Base-by-base conservation (phyloP, 2,329 filamentous ascomycete species). In the Myrmaecium sp. region DNA sequence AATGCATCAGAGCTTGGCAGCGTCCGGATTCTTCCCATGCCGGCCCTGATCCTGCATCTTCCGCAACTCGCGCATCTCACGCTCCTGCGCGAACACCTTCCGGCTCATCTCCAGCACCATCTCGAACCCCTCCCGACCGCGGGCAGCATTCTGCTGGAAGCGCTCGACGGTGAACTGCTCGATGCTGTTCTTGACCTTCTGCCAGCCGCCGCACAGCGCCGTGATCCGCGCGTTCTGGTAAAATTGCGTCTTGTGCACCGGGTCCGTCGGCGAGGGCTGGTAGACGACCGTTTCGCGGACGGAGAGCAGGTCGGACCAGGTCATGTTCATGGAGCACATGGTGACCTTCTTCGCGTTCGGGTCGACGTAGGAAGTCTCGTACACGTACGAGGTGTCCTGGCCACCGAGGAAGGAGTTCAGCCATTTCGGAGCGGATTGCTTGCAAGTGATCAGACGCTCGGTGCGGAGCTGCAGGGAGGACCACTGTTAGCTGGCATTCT, bases 281-380 rank as follows among this genome's bases (percentile, higher is more conserved):
- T 95, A 95, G 30, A 78, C 62, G 36, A 94, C 84, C 11, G 86
- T 94, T 60, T 98, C 89, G 51, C 84, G 79, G 23, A 94, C 83
- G 45, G 69, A 82, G 49, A 95, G 64, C 28, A 98, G 68, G 45
- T 95, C 92, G 36, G 73, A 76, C 69, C 73, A 89, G 5, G 89
- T 95, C 49, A 98, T 63, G 57, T 98, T 98, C 50, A 82, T 81
- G 38, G 80, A 89, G 51, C 84, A 83, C 79, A 98, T 93, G 34
- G 84, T 95, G 46, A 98, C 81, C 36, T 80, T 91, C 57, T 84
- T 82, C 34, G 64, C 62, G 21, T 54, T 46, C 1, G 81, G 81
- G 54, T 95, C 82, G 47, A 98, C 86, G 53, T 95, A 95, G 32
- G 80, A 92, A 23, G 84, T 79, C 60, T 98, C 89, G 54, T 86